A percentile compares a stretch with the other conserved stretches of the same genome.
These are phyloP conservation scores for Urochloa ruziziensis DNA, from an alignment of 176 grass and related monocot species.

Conservation along the genomic window DNA sequence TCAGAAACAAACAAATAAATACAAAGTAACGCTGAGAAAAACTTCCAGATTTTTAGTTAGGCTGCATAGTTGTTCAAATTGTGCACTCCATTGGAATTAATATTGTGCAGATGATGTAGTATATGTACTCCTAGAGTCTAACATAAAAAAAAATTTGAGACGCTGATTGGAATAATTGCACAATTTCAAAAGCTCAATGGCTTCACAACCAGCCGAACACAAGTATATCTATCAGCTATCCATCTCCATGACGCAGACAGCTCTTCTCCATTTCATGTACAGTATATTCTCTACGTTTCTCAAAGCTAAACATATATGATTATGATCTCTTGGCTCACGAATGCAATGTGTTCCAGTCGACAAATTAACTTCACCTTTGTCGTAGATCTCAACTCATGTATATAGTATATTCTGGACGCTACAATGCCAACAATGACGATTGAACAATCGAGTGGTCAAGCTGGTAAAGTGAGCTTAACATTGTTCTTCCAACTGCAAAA, in stretches of 20 bases:
- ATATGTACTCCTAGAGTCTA: not conserved
- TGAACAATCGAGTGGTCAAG: not conserved
- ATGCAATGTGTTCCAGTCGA: not conserved
- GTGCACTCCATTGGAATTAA: not conserved
- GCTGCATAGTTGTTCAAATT: not conserved
- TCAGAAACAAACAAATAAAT: not conserved
- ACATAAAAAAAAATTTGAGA: not conserved
- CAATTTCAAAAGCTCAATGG: not conserved
- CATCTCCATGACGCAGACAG: not conserved
- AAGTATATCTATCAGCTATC: not conserved
- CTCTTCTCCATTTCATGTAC: constrained; percentile 8
- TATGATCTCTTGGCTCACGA: too few species aligned
- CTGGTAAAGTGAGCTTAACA: constrained; percentile 62
- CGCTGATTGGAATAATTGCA: not conserved
- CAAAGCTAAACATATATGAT: not conserved
- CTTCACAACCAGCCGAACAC: not conserved
- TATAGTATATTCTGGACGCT: not conserved
- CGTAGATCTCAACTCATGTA: not conserved
- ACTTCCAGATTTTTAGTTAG: not conserved
- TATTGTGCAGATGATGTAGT: not conserved
- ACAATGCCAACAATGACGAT: not conserved
- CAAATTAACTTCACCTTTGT: not conserved
- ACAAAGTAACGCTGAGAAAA: not conserved
- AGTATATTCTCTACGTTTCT: constrained; percentile 5
- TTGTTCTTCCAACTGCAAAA: constrained; percentile 66